Evolutionary conservation across 1,284 basidiomycete species (phyloP).

Genomic region (Cryptococcus sp.): DNA sequence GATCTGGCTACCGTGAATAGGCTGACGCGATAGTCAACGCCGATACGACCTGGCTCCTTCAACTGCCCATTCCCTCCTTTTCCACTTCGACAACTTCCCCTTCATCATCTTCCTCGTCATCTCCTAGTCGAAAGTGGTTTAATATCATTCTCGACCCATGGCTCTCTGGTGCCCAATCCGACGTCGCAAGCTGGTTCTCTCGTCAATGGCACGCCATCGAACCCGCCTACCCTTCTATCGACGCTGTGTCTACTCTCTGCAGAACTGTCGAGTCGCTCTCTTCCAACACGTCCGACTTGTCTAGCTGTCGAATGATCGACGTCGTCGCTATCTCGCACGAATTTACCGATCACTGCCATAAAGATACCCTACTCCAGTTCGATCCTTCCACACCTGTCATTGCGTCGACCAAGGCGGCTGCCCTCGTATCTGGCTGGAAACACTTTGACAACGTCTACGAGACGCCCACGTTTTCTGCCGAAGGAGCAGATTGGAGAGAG

Average conservation of each 20-base stretch:
- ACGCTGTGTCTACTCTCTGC: constrained; percentile 15
- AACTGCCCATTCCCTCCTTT: constrained; percentile 11
- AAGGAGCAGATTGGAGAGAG: neutral
- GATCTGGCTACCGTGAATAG: too few species aligned
- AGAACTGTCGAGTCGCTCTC: constrained; percentile 7
- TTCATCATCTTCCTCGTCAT: too few species aligned
- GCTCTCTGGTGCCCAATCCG: constrained; percentile 22
- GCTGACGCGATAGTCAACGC: constrained; percentile 11
- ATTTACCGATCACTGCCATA: constrained; percentile 20
- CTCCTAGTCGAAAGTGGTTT: constrained; percentile 4
- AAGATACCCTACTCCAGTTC: constrained; percentile 14
- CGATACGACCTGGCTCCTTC: constrained; percentile 19
- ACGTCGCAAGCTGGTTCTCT: constrained; percentile 23
- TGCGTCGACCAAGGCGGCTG: constrained; percentile 21
- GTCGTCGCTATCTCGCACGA: constrained; percentile 17
- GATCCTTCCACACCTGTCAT: constrained; percentile 12
- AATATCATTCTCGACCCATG: constrained; percentile 21
- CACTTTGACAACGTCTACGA: constrained; percentile 19
- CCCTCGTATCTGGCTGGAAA: constrained; percentile 17
- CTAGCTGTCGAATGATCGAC: constrained; percentile 1
- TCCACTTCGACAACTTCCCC: too few species aligned
- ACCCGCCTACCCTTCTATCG: constrained; percentile 13
- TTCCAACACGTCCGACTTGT: neutral
- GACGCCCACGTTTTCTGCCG: constrained; percentile 11
- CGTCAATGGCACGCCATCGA: constrained; percentile 18